phyloP scores from a whole-genome alignment of 148 eudicot species.

The Persicaria tinctoria region DNA sequence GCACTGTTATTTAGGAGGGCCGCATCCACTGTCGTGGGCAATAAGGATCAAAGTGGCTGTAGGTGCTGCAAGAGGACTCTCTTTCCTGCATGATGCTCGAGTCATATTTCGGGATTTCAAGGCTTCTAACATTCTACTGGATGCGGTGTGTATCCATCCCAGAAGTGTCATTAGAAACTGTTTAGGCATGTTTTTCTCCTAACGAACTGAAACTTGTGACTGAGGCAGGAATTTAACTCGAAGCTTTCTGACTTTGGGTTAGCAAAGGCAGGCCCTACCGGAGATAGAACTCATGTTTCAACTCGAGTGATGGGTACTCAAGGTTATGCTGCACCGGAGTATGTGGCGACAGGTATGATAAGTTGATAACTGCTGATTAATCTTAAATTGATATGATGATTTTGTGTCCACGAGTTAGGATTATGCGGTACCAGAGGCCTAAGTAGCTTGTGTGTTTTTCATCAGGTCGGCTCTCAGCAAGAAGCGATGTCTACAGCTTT shows the following conservation, averaged over 20 bases:
- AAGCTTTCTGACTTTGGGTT: constrained; percentile 73
- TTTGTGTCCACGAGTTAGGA: too few relatives aligned
- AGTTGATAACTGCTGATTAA: background rate
- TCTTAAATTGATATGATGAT: background rate
- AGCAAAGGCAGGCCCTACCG: constrained; percentile 77
- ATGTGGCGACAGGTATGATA: constrained; percentile 57
- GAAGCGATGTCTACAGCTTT: constrained; percentile 76
- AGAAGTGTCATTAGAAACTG: background rate
- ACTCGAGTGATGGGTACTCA: constrained; percentile 81
- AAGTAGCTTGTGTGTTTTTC: background rate
- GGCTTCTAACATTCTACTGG: constrained; percentile 59
- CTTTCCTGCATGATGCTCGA: constrained; percentile 65
- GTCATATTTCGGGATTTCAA: constrained; percentile 74
- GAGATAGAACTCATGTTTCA: constrained; percentile 70
- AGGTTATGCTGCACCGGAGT: constrained; percentile 78
- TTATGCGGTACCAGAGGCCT: too few relatives aligned
- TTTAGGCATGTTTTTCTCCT: background rate
- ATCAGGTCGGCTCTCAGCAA: constrained; percentile 64
- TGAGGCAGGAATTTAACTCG: constrained; percentile 50
- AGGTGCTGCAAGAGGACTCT: constrained; percentile 75
- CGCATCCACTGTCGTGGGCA: constrained; percentile 75
- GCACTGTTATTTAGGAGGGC: constrained; percentile 35
- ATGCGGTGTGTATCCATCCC: constrained; percentile 33
- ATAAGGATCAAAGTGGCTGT: constrained; percentile 70
- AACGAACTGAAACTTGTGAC: background rate